Conservation (phyloP, 768 basidiomycete species). For the Psilocybe cyanescens region DNA sequence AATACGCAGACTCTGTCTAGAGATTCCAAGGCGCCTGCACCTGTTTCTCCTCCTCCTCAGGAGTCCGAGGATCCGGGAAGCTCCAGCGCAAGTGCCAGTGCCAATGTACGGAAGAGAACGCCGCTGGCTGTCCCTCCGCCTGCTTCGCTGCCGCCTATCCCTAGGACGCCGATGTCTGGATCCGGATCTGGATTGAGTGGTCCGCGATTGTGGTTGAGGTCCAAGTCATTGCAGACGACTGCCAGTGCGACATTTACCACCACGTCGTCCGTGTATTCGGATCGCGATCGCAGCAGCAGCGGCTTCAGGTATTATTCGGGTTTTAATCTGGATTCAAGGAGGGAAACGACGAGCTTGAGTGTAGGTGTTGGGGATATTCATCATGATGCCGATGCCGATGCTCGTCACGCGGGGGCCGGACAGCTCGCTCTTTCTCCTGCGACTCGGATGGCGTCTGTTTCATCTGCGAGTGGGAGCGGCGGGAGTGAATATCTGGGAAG, state of each 20-base stretch:
- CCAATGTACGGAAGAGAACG: not conserved
- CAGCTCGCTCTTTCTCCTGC: not conserved
- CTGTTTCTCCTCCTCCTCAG: not conserved
- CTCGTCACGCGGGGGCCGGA: not conserved
- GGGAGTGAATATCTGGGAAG: not conserved
- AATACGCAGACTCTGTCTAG: too few relatives aligned
- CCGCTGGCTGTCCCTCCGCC: constrained; percentile 15
- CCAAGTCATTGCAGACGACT: not conserved
- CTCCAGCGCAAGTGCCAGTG: not conserved
- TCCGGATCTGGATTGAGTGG: not conserved
- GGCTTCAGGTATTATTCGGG: not conserved
- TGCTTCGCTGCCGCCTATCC: constrained; percentile 12
- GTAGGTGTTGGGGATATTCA: too few relatives aligned
- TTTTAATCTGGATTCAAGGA: not conserved
- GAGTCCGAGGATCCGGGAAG: not conserved
- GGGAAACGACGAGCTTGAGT: not conserved
- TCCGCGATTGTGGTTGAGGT: not conserved
- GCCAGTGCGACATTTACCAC: not conserved
- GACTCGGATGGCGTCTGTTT: not conserved
- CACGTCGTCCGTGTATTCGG: too few relatives aligned
- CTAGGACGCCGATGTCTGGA: constrained; percentile 12
- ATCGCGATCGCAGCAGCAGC: not conserved
- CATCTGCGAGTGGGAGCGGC: not conserved
- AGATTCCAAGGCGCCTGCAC: too few relatives aligned
- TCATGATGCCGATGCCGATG: not conserved